phyloP scores from a whole-genome alignment of 2,329 filamentous ascomycete genomes.

The Beauveria caledonica region DNA sequence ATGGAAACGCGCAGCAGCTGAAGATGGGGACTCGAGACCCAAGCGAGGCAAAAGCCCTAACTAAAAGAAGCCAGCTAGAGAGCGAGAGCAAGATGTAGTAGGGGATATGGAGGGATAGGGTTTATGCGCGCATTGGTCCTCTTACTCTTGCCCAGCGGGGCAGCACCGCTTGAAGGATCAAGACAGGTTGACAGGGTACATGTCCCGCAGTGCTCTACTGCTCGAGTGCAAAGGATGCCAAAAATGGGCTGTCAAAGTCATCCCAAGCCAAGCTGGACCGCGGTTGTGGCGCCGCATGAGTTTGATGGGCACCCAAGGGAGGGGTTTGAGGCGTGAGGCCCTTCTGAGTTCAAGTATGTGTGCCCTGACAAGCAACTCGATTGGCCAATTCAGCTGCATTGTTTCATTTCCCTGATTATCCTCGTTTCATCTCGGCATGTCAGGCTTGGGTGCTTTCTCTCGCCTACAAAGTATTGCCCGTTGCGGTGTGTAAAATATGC shows the following conservation, averaged over 20 bases:
- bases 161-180: no score
- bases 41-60: neutral
- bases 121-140: neutral
- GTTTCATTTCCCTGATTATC: neutral
- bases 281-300: no score
- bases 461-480: no score
- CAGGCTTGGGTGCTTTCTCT: neutral
- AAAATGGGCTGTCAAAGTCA: no score
- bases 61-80: neutral
- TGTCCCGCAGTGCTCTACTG: no score
- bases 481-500: neutral
- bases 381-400: conserved; percentile 1
- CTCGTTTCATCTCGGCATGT: neutral
- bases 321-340: neutral
- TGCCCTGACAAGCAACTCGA: neutral
- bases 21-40: neutral
- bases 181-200: no score
- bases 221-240: no score
- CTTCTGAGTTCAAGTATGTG: neutral
- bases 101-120: neutral
- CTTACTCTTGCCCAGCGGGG: no score
- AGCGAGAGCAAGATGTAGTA: neutral
- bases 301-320: neutral
- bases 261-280: no score
- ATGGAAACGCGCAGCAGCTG: neutral